A percentile compares a stretch with the other conserved stretches of the same genome.
These are phyloP conservation scores for Solanum rostratum DNA, from an alignment of 257 asterid genomes.

Conservation along the genomic window DNA sequence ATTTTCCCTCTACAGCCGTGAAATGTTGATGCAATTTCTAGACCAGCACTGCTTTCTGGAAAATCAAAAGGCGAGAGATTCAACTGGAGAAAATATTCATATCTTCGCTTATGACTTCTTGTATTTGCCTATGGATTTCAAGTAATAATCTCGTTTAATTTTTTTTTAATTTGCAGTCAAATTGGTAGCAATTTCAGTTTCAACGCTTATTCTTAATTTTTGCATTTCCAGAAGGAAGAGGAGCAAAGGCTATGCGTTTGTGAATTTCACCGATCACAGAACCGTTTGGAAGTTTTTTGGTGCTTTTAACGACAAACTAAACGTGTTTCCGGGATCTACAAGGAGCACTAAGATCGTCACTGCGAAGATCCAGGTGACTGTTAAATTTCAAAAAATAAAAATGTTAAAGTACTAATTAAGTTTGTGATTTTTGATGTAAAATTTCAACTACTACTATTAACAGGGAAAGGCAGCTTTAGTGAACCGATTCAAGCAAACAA, in stretches of 20 bases:
- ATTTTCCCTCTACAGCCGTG: slow-evolving; percentile 17
- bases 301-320: slow-evolving; percentile 6
- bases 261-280: slow-evolving; percentile 36
- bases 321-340: slow-evolving; percentile 17
- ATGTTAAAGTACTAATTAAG: neutral
- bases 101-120: slow-evolving; percentile 49
- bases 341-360: slow-evolving; percentile 28
- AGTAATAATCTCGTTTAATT: slow-evolving; percentile 6
- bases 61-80: slow-evolving; percentile 10
- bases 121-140: slow-evolving; percentile 60
- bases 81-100: neutral
- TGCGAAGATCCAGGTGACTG: slow-evolving; percentile 53
- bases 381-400: neutral
- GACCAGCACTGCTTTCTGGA: slow-evolving; percentile 33
- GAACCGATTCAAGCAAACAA: slow-evolving; percentile 15
- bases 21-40: slow-evolving; percentile 18
- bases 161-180: neutral
- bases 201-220: neutral
- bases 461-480: slow-evolving; percentile 54
- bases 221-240: slow-evolving; percentile 16
- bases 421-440: neutral
- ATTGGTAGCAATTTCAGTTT: neutral
- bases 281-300: slow-evolving; percentile 28
- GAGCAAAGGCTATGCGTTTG: slow-evolving; percentile 61
- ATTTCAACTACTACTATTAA: neutral